Conservation (phyloP, 2,329 filamentous ascomycete genomes). For the Nigrospora sphaerica region DNA sequence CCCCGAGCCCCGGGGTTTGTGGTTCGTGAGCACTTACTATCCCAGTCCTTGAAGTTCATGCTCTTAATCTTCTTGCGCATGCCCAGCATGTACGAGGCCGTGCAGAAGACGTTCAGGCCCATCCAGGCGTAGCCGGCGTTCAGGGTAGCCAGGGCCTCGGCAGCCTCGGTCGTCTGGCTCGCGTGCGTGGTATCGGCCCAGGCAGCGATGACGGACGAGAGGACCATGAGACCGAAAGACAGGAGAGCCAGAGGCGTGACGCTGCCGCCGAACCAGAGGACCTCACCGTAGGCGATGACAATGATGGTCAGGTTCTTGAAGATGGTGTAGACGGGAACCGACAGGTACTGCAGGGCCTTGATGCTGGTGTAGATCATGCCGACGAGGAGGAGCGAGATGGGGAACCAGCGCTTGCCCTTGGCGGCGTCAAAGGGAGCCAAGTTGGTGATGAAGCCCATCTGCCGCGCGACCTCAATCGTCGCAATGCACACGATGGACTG, state of each 20-base stretch:
- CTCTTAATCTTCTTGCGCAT: conserved; percentile 99
- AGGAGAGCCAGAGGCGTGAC: conserved; percentile 83
- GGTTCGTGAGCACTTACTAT: conserved; percentile 61
- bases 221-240: conserved; percentile 93
- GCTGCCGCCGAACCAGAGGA: conserved; percentile 93
- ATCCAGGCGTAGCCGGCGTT: conserved; percentile 98
- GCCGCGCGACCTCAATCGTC: conserved; percentile 78
- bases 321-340: conserved; percentile 97
- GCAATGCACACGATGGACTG: conserved; percentile 84
- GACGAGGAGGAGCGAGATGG: conserved; percentile 89
- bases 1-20: not conserved
- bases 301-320: conserved; percentile 99
- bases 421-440: conserved; percentile 75
- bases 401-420: conserved; percentile 95
- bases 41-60: conserved; percentile 99
- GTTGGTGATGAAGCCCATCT: conserved; percentile 73
- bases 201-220: conserved; percentile 88
- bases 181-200: conserved; percentile 86
- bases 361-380: conserved; percentile 99
- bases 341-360: conserved; percentile 92
- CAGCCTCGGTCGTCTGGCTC: conserved; percentile 50
- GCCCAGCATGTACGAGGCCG: conserved; percentile 77
- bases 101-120: conserved; percentile 93
- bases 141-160: conserved; percentile 75
- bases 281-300: conserved; percentile 95